phyloP scores from a whole-genome alignment of 2,329 filamentous ascomycete genomes.

The Trichoderma sp. region DNA sequence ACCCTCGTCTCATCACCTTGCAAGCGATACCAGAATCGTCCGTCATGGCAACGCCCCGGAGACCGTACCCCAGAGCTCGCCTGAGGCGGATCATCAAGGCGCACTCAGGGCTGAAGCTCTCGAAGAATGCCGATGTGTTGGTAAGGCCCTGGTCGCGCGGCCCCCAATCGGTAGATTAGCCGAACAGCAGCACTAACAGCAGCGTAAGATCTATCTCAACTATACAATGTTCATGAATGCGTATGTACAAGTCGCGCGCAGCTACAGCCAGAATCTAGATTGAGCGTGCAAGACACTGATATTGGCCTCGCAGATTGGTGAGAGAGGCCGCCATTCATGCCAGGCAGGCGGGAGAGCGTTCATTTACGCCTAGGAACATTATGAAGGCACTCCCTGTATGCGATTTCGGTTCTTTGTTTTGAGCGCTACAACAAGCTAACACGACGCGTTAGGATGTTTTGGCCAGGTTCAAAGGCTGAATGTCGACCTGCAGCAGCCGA shows the following conservation, averaged over 20 bases:
- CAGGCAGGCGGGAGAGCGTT: slow-evolving; percentile 71
- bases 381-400: slow-evolving; percentile 75
- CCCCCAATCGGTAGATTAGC: not conserved
- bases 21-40: not conserved
- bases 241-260: slow-evolving; percentile 40
- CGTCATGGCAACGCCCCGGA: slow-evolving; percentile 55
- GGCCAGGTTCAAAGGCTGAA: slow-evolving; percentile 68
- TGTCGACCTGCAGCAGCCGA: not conserved
- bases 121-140: slow-evolving; percentile 83
- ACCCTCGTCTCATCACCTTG: not conserved
- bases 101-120: slow-evolving; percentile 76
- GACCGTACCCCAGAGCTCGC: slow-evolving; percentile 79
- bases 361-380: slow-evolving; percentile 73
- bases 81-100: slow-evolving; percentile 90
- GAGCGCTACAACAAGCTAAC: not conserved
- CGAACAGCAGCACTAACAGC: slow-evolving; percentile 31
- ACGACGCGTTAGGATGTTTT: slow-evolving; percentile 56
- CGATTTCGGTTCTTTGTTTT: slow-evolving; percentile 22
- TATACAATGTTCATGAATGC: slow-evolving; percentile 79
- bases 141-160: slow-evolving; percentile 46
- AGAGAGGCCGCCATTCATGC: slow-evolving; percentile 78
- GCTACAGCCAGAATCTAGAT: not conserved
- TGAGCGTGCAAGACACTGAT: not conserved
- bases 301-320: slow-evolving; percentile 59
- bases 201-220: slow-evolving; percentile 76